Conservation (phyloP, 2,329 filamentous ascomycete genomes). For the Apiospora aurea region DNA sequence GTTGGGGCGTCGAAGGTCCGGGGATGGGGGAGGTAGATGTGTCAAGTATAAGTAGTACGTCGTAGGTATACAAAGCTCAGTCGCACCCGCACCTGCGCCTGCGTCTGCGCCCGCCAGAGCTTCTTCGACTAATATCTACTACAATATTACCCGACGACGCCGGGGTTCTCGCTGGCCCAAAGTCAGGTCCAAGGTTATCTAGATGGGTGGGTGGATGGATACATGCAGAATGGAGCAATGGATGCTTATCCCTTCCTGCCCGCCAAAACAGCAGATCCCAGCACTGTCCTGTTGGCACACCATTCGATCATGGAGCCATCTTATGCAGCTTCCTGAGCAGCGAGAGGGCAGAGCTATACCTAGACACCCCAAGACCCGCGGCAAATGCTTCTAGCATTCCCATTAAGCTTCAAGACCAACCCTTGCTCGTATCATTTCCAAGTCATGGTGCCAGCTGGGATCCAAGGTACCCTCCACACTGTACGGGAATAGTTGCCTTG, state of each 20-base stretch:
- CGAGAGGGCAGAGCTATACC: background rate
- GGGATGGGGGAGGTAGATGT: background rate
- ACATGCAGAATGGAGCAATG: conserved; percentile 17
- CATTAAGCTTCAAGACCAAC: conserved; percentile 19
- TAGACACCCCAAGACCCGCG: background rate
- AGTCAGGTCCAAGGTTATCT: conserved; percentile 17
- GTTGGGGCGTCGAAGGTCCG: conserved; percentile 5
- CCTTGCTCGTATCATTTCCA: conserved; percentile 12
- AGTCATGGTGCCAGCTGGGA: background rate
- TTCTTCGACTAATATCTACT: background rate
- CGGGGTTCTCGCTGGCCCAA: conserved; percentile 3
- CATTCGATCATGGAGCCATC: conserved; percentile 19
- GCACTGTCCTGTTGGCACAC: background rate
- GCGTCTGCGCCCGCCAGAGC: background rate
- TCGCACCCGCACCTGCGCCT: background rate
- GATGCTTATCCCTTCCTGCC: conserved; percentile 18
- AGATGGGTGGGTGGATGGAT: conserved; percentile 12
- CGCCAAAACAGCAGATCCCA: conserved; percentile 20
- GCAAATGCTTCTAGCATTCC: background rate
- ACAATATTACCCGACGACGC: conserved; percentile 14
- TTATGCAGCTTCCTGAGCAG: conserved; percentile 5
- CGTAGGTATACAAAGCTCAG: conserved; percentile 4
- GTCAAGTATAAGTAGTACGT: conserved; percentile 19
- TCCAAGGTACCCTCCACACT: background rate
- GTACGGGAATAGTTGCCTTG: background rate